A percentile compares a stretch with the other conserved stretches of the same genome.
phyloP scores from a whole-genome alignment of 805 yeast species.

The Saturnispora hagleri region DNA sequence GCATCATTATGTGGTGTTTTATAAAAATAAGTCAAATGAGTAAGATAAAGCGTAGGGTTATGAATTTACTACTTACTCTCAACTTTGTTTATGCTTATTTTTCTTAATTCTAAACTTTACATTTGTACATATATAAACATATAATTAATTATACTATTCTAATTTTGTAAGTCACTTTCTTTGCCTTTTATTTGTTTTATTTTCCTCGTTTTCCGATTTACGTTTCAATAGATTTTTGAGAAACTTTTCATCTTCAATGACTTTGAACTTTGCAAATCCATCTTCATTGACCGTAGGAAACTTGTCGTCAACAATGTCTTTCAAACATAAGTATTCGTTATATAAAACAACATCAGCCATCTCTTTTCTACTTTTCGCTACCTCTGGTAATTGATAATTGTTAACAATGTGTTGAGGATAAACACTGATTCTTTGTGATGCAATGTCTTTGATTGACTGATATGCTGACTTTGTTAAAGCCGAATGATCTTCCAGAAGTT shows the following conservation, averaged over 20 bases:
- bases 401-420: slow-evolving; percentile 34
- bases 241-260: slow-evolving; percentile 52
- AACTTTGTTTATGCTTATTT: background rate
- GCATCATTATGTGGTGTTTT: background rate
- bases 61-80: background rate
- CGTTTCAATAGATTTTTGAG: slow-evolving; percentile 51
- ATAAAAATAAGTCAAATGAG: no score
- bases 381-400: slow-evolving; percentile 14
- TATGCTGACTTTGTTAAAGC: slow-evolving; percentile 32
- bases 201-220: slow-evolving; percentile 25
- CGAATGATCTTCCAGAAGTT: slow-evolving; percentile 43
- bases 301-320: slow-evolving; percentile 23
- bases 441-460: slow-evolving; percentile 26
- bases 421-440: slow-evolving; percentile 31
- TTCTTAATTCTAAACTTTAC: background rate
- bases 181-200: slow-evolving; percentile 18
- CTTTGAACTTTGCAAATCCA: slow-evolving; percentile 25
- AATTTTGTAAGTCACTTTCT: slow-evolving; percentile 16
- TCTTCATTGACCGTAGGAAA: slow-evolving; percentile 17
- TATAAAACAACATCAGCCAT: slow-evolving; percentile 49
- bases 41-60: background rate
- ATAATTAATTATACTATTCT: background rate
- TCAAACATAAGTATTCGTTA: slow-evolving; percentile 47
- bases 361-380: slow-evolving; percentile 19
- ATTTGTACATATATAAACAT: background rate